Base-by-base conservation (phyloP, 73 alveolate genomes). In the Symbiodinium natans region DNA sequence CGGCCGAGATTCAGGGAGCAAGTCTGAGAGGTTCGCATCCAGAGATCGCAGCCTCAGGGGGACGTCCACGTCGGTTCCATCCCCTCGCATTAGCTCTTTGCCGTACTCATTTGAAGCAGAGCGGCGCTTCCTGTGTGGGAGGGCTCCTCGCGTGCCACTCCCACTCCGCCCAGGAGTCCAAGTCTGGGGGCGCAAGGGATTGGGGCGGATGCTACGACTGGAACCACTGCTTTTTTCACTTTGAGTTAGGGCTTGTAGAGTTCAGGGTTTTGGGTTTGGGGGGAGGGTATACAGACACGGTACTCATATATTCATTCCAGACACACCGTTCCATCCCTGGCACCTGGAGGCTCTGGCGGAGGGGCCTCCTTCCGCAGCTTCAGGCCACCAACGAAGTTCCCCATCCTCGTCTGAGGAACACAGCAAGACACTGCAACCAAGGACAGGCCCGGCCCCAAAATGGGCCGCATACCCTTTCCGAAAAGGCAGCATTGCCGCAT, bases 341-440 rank as follows among this genome's bases (percentile, higher is more conserved):
- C 52, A 19, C 68, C 94, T 87, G 43, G 71, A 48, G 59, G n/a
- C n/a, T n/a, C 27, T 33, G 95, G 41, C n/a, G n/a, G n/a, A n/a
- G 86, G 87, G n/a, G n/a, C 75, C 38, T 59, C 95, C 43, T 84
- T 85, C 39, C 97, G 97, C 41, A 90, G 97, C 56, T 90, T 84
- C 80, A 90, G 38, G 54, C 87, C 48, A 73, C 97, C 97, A 29
- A 90, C 97, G 97, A 90, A 90, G 88, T 90, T 90, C n/a, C 97
- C 97, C 89, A 88, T 23, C 71, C 71, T 52, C 31, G 71, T n/a
- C n/a, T n/a, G n/a, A n/a, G n/a, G n/a, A n/a, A n/a, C n/a, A n/a
- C 71, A 52, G 27, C 25, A 7, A 52, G 23, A 13, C 13, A 27
- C 68, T 52, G 68, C 27, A 52, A 13, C 29, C 5, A 52, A 52